Percentiles rank a stretch among this genome's conserved stretches.
Evolutionary conservation across 257 asterid species (phyloP).

Genomic region (Jasminum sambac): DNA sequence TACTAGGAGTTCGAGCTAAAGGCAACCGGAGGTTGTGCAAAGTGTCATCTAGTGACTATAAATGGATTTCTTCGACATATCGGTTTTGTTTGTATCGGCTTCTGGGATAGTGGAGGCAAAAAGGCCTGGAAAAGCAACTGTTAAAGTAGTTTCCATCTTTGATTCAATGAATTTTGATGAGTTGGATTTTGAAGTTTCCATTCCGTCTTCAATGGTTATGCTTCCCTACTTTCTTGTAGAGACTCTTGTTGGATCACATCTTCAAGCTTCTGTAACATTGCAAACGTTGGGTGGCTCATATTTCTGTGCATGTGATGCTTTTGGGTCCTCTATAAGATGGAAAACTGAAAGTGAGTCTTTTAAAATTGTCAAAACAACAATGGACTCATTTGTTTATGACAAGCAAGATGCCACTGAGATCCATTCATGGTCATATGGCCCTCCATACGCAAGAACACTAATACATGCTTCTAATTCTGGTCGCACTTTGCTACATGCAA

Average conservation of each 20-base stretch:
- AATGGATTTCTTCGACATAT: conserved; percentile 86
- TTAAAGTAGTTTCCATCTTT: conserved; percentile 69
- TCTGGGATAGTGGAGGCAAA: conserved; percentile 79
- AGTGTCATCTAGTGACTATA: conserved; percentile 77
- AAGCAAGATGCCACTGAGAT: conserved; percentile 39
- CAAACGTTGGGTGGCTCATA: conserved; percentile 59
- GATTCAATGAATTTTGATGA: conserved; percentile 79
- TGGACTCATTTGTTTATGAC: conserved; percentile 32
- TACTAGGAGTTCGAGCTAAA: conserved; percentile 80
- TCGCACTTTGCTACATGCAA: conserved; percentile 67
- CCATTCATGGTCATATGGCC: conserved; percentile 41
- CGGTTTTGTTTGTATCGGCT: conserved; percentile 72
- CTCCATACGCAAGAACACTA: conserved; percentile 75
- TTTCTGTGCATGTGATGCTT: conserved; percentile 81
- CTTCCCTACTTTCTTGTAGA: conserved; percentile 82
- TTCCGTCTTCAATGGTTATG: conserved; percentile 63
- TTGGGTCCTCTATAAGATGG: conserved; percentile 66
- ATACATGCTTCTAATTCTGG: conserved; percentile 68
- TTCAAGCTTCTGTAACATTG: conserved; percentile 69
- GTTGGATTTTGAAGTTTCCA: conserved; percentile 67
- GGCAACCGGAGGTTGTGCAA: conserved; percentile 88
- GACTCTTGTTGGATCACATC: conserved; percentile 69
- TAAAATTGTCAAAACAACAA: conserved; percentile 53
- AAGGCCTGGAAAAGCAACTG: conserved; percentile 75
- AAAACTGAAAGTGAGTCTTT: conserved; percentile 67